Evolutionary conservation across 768 basidiomycete genomes (phyloP), one percentile per base, ranked within the genome.

Genomic region (Leccinum barrowsii): DNA sequence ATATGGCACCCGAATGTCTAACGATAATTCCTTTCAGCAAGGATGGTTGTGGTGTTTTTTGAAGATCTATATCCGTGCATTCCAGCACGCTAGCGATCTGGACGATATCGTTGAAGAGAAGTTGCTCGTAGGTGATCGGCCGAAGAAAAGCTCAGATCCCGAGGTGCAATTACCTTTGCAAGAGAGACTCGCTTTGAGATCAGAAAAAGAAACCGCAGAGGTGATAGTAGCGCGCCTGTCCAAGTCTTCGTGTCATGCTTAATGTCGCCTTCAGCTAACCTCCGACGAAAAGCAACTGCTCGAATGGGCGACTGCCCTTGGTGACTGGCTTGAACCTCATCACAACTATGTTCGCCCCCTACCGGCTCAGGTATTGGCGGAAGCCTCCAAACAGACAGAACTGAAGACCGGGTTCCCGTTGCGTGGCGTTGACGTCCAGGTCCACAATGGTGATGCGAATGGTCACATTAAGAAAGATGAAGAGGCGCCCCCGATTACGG

Each of bases 71-170:
- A 89, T 92, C 64, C 79, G 85, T 55, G 83, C 84, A 51, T 82
- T 92, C 71, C 85, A 89, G 64, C 84, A 87, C 70, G 87, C 86
- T 30, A 90, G 89, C 62, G 90, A 93, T 65, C 75, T 92, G 47
- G 87, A 92, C 65, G 87, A 90, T 61, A 84, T 80, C 1, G 87
- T 90, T 0, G 89, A 92, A 71, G 89, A 91, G 65, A 92, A 90
- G 65, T 77, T 92, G 11, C 77, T 92, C 44, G 85, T 90, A 57
- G 89, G 90, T 24, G 90, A 92, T 73, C 81, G 89, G 24, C 89
- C 89, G 3, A 90, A 87, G 67, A 84, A 82, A 63, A 82, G 77
- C 46, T 70, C 75, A 22, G 77, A 80, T 48, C 75, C 80, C 1
- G 78, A 82, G 47, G 77, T 76, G 19, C 78, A 78, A 49, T 62